Base-by-base conservation (phyloP, 148 eudicot species). In the Fallopia convolvulus region DNA sequence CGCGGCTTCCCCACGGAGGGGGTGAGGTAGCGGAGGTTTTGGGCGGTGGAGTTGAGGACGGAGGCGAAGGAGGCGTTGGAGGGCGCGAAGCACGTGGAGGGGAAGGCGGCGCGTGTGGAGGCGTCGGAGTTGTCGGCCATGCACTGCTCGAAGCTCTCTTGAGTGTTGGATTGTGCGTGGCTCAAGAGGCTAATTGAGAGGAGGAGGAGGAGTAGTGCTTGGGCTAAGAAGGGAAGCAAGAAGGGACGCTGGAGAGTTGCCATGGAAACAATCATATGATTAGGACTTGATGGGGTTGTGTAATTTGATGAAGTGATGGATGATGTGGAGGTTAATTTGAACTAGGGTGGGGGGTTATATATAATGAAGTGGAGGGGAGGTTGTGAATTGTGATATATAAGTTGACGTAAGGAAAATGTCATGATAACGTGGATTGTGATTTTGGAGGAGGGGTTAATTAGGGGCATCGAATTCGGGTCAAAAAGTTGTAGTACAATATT, bases 401-500 rank as follows among this genome's bases (percentile, higher is more conserved):
- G 44, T 68, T 68, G 72, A 68, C 72, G 72, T 68, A 68, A 68
- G 36, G 20, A 2, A 68, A 36, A 68, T 68, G 72, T 68, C 72
- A 68, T 68, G 15, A 17, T 36, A 33, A 5, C 20, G 72, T 17
- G 9, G 15, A 5, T 5, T 58, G 65, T 15, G 44, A 26, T 61
- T 36, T 36, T 68, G 6, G 6, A 40, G 46, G 72, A 10, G 6
- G 6, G 6, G 6, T 18, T 18, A 55, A 20, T 55, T 55, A 33
- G 72, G 36, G 72, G 72, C 72, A 68, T 68, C 72, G 14, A 68
- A 68, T 68, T 68, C 72, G 72, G 72, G 72, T 68, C 72, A 68
- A 68, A 68, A 68, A 68, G 72, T 15, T 33, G 14, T 23, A 44
- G 44, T 41, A 41, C 1, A 36, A 36, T 10, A 7, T 5, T 15